Percentiles rank a stretch among this genome's conserved stretches.
These are phyloP conservation scores for Candida morakotiae DNA, from an alignment of 805 yeast species.

Conservation along the genomic window DNA sequence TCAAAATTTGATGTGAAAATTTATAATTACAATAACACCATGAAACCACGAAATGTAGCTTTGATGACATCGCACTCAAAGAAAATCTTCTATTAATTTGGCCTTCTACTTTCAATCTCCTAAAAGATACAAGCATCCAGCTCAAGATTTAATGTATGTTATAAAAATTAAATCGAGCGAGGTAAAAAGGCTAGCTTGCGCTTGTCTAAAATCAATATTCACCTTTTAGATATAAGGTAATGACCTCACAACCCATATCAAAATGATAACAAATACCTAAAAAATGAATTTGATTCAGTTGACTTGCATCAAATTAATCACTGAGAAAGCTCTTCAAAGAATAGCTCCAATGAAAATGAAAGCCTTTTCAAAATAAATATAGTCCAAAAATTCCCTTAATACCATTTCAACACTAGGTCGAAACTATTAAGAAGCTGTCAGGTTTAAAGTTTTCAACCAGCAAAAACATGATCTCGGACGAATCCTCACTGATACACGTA, in stretches of 20 bases:
- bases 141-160: constrained; percentile 35
- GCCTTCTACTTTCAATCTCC: constrained; percentile 29
- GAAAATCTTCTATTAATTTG: constrained; percentile 32
- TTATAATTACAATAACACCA: constrained; percentile 47
- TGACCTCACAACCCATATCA: background rate
- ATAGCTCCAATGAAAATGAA: constrained; percentile 9
- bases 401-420: constrained; percentile 43
- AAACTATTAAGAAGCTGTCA: constrained; percentile 67
- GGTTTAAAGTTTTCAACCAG: constrained; percentile 99
- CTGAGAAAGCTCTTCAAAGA: too few relatives aligned
- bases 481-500: constrained; percentile 99
- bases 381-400: constrained; percentile 76
- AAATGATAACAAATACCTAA: background rate
- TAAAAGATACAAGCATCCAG: constrained; percentile 29
- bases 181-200: constrained; percentile 36
- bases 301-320: background rate
- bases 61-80: constrained; percentile 46
- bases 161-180: constrained; percentile 38
- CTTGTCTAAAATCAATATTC: background rate
- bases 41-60: constrained; percentile 17
- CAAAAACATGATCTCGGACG: constrained; percentile 99
- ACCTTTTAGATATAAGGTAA: too few relatives aligned
- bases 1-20: constrained; percentile 29
- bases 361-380: background rate
- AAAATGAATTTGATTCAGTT: background rate